Evolutionary conservation across 2,329 filamentous ascomycete genomes (phyloP), one percentile per base, ranked within the genome.

Genomic region (Calonectria pseudoturangicola): DNA sequence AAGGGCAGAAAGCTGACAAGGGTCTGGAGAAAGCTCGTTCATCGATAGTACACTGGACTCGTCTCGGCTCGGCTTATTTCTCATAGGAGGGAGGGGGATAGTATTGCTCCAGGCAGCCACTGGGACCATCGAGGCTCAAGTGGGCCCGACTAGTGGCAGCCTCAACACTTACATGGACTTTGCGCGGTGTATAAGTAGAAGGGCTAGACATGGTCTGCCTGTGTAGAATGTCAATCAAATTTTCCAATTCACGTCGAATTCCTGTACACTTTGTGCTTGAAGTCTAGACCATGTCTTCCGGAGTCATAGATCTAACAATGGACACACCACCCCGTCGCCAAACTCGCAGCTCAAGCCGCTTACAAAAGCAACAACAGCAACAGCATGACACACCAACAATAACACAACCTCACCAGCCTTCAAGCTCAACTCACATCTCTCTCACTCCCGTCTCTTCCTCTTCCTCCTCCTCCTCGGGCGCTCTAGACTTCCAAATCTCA

Each of bases 251-350:
- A 47, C 12, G 41, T 16, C 10, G 25, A 10, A n/a, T 30, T 39
- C 4, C 39, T 2, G 12, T 16, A 39, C 30, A 16, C 18, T 39
- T 25, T 10, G 3, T 3, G 9, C 4, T 10, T 36, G 30, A 21
- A 5, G 21, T 51, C 12, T 51, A 10, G 7, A 16, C 45, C 30
- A 69, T 74, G 73, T 5, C 41, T 12, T 7, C 47, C 18, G 18
- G n/a, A 39, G 18, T 66, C 54, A 65, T 73, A n/a, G 70, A 74
- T 25, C 63, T 72, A 45, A 74, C 66, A 18, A 41, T 33, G 15
- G 63, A 70, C 27, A 68, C 47, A 36, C 58, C 56, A 13, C 41
- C 62, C 21, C 70, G 64, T n/a, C 70, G 70, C 13, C 64, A 71
- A 56, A 67, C 69, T 16, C 69, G 64, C 21, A 67, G 64, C 47